phyloP scores from a whole-genome alignment of 768 basidiomycete genomes.

The Mycena maculata region DNA sequence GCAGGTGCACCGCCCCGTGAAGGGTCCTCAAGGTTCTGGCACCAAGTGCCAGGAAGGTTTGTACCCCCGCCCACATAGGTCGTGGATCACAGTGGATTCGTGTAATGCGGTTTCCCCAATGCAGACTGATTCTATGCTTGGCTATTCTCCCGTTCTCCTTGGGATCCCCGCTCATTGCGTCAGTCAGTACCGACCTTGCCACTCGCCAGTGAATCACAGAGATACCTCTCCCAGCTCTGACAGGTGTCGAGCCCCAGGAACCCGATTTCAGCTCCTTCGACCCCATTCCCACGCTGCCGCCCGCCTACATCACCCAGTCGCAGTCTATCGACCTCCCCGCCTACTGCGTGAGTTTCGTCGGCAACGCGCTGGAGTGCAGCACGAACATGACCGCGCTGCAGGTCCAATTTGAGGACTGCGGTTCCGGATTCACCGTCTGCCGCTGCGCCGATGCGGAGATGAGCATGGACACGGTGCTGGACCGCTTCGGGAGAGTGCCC shows the following conservation, averaged over 20 bases:
- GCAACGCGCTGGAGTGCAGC: slow-evolving; percentile 4
- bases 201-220: neutral
- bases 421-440: slow-evolving; percentile 34
- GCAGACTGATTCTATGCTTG: too few species aligned
- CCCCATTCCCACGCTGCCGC: neutral
- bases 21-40: too few species aligned
- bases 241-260: neutral
- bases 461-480: slow-evolving; percentile 40
- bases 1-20: too few species aligned
- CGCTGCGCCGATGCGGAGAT: slow-evolving; percentile 44
- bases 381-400: neutral
- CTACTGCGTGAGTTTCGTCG: slow-evolving; percentile 32
- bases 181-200: too few species aligned
- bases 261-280: slow-evolving; percentile 4
- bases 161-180: too few species aligned
- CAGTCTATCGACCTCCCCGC: slow-evolving; percentile 7
- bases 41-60: too few species aligned
- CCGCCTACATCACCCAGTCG: neutral
- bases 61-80: too few species aligned
- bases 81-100: too few species aligned
- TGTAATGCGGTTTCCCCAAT: too few species aligned
- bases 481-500: slow-evolving; percentile 43
- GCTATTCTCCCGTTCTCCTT: too few species aligned
- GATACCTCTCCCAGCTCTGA: neutral
- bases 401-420: neutral